Conservation (phyloP, 345 rosid genomes). For the Conringia planisiliqua region DNA sequence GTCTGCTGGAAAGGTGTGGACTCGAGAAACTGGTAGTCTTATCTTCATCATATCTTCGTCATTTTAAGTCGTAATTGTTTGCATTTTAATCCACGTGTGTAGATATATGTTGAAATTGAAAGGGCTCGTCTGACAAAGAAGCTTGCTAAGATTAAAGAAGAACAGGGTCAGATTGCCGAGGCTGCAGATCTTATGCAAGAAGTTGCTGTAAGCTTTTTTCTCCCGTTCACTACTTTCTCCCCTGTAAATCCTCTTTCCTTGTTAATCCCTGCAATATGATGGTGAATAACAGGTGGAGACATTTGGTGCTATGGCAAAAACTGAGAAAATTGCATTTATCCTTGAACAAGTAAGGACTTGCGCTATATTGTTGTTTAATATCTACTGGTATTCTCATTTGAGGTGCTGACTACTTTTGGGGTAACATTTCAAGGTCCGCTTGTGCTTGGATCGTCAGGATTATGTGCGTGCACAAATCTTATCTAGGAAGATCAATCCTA, state of each 20-base stretch:
- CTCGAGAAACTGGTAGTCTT: background rate
- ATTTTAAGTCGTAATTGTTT: background rate
- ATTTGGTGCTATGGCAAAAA: slow-evolving; percentile 98
- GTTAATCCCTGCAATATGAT: slow-evolving; percentile 8
- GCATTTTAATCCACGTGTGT: background rate
- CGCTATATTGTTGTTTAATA: background rate
- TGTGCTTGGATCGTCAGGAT: slow-evolving; percentile 94
- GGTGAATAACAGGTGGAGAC: slow-evolving; percentile 77
- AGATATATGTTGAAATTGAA: slow-evolving; percentile 98
- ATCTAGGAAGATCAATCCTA: slow-evolving; percentile 87
- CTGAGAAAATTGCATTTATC: slow-evolving; percentile 98
- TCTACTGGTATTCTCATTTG: background rate
- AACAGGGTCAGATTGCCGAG: slow-evolving; percentile 87
- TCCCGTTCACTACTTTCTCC: background rate
- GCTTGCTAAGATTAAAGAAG: slow-evolving; percentile 98
- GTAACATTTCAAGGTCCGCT: slow-evolving; percentile 61
- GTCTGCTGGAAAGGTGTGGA: slow-evolving; percentile 87
- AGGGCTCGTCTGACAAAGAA: slow-evolving; percentile 90
- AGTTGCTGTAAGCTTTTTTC: slow-evolving; percentile 68
- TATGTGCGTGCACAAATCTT: slow-evolving; percentile 97
- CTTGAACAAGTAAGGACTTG: slow-evolving; percentile 75
- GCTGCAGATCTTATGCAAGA: slow-evolving; percentile 99
- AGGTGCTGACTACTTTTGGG: slow-evolving; percentile 1
- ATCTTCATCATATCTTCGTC: background rate
- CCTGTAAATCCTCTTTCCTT: background rate